Percentiles rank a stretch among this genome's conserved stretches.
Conservation (phyloP, 2,329 filamentous ascomycete species). For the Chaetomium olivaceum region DNA sequence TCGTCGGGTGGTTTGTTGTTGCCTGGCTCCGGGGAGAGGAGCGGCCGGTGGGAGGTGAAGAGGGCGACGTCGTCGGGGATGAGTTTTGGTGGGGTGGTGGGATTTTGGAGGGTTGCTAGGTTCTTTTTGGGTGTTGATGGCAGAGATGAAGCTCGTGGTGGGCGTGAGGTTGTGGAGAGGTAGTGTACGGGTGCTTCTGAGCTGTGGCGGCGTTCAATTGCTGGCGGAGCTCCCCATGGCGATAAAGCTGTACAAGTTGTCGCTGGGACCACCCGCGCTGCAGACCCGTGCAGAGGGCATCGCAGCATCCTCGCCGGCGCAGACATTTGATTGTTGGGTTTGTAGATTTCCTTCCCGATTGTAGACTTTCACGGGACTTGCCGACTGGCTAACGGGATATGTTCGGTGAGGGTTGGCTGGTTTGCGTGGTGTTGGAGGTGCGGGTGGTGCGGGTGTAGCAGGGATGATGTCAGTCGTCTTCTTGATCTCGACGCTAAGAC, state of each 20-base stretch:
- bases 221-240: neutral
- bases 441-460: conserved; percentile 11
- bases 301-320: conserved; percentile 25
- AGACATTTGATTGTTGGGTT: conserved; percentile 21
- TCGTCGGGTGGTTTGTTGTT: conserved; percentile 49
- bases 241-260: conserved; percentile 1
- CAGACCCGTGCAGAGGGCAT: conserved; percentile 5
- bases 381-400: neutral
- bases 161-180: conserved; percentile 12
- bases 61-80: conserved; percentile 43
- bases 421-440: conserved; percentile 5
- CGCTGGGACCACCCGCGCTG: neutral
- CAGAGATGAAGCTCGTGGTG: conserved; percentile 25
- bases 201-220: neutral
- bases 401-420: neutral
- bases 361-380: neutral
- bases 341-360: neutral
- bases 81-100: conserved; percentile 6
- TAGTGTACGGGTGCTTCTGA: neutral
- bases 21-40: conserved; percentile 35
- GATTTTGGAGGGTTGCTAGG: conserved; percentile 21
- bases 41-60: conserved; percentile 43
- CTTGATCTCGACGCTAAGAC: neutral
- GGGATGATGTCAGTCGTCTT: conserved; percentile 30
- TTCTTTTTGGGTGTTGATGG: conserved; percentile 11